These are phyloP conservation scores for Saccharata proteae DNA, from an alignment of 2,329 filamentous ascomycete species.

Conservation along the genomic window DNA sequence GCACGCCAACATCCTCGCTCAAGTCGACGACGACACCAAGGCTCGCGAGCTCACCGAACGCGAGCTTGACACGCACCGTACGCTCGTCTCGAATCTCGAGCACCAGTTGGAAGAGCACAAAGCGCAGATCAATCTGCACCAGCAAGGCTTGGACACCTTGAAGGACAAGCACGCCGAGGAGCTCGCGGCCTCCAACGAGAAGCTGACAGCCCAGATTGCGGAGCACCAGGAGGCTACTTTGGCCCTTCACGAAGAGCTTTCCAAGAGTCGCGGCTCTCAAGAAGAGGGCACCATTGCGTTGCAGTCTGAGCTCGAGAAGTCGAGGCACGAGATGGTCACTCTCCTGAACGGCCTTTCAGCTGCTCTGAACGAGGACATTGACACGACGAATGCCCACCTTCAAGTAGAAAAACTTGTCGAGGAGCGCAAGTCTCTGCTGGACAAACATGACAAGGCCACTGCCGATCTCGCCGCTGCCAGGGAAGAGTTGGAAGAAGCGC, in stretches of 20 bases:
- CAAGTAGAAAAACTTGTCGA: conserved; percentile 32
- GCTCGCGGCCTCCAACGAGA: conserved; percentile 31
- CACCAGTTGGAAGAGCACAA: conserved; percentile 45
- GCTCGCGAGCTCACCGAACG: conserved; percentile 44
- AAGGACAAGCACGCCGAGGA: conserved; percentile 42
- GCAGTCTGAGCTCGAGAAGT: conserved; percentile 46
- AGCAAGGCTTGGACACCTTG: conserved; percentile 40
- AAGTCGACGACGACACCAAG: conserved; percentile 55
- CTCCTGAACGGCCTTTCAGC: conserved; percentile 51
- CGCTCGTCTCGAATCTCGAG: conserved; percentile 43
- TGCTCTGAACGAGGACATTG: conserved; percentile 51
- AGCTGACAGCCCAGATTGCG: conserved; percentile 21
- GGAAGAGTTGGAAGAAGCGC: conserved; percentile 30
- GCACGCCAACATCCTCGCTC: conserved; percentile 51
- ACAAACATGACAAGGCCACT: conserved; percentile 30
- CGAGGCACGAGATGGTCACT: conserved; percentile 47
- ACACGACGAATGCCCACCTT: conserved; percentile 27
- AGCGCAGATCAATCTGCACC: conserved; percentile 40
- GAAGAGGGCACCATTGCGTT: conserved; percentile 27
- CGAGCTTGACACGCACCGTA: conserved; percentile 39
- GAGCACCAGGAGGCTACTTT: conserved; percentile 20
- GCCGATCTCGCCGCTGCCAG: conserved; percentile 30
- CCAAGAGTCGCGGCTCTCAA: conserved; percentile 13
- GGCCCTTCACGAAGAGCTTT: conserved; percentile 21
- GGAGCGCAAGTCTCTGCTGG: conserved; percentile 32